A percentile compares a stretch with the other conserved stretches of the same genome.
Evolutionary conservation across 2,329 filamentous ascomycete genomes (phyloP).

Genomic region (Magnaporthales sp.): DNA sequence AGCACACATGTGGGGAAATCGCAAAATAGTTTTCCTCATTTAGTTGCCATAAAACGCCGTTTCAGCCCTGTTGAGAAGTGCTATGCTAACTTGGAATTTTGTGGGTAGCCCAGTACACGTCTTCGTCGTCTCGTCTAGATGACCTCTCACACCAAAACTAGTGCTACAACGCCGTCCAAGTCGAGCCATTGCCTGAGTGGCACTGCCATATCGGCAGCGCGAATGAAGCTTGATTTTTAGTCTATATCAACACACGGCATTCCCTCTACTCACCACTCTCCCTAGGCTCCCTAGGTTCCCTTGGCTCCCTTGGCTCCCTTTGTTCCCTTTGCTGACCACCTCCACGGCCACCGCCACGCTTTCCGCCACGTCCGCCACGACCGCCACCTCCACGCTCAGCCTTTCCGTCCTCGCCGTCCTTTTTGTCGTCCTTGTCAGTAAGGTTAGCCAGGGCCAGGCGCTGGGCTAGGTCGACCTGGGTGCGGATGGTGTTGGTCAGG

Average conservation of each 20-base stretch:
- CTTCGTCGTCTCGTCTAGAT: not conserved
- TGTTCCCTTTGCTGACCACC: conserved; percentile 39
- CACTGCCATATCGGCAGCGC: not conserved
- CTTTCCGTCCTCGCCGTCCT: conserved; percentile 31
- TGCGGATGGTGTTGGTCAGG: conserved; percentile 96
- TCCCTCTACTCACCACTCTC: conserved; percentile 25
- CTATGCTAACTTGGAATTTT: not conserved
- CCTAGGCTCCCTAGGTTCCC: conserved; percentile 33
- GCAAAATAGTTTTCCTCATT: not conserved
- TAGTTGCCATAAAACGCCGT: not conserved
- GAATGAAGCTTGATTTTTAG: not conserved
- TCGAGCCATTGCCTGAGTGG: not conserved
- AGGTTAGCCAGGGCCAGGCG: conserved; percentile 76
- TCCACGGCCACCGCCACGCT: conserved; percentile 30
- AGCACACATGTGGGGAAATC: not conserved
- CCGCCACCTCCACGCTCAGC: conserved; percentile 33
- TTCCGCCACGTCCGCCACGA: conserved; percentile 26
- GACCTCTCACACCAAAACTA: not conserved
- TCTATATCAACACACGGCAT: not conserved
- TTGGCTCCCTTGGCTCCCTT: conserved; percentile 41
- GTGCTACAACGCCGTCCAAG: not conserved
- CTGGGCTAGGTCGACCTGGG: conserved; percentile 97
- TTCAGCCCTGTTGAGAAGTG: not conserved
- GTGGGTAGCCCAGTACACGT: not conserved
- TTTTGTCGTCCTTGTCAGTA: conserved; percentile 34